Evolutionary conservation across 805 yeast species (phyloP), one percentile per base, ranked within the genome.

Genomic region (Ogataea methanolica): DNA sequence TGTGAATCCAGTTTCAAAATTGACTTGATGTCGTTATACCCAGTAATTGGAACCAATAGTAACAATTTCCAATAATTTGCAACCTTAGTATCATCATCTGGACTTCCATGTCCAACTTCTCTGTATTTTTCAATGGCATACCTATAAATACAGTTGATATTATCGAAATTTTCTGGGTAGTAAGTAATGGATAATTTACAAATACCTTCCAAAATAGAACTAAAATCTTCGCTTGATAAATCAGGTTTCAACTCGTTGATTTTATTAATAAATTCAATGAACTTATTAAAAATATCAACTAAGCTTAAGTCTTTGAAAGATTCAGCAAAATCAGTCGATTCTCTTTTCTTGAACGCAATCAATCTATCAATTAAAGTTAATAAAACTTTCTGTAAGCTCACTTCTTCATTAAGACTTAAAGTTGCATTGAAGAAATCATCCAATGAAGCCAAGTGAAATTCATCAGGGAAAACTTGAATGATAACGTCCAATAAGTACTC

Each of bases 381-480:
- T 31, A 91, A 72, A 33, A 91, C 76, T 47, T 78, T 82, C 39
- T 82, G 77, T 46, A 85, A 74, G 39, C 81, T 75, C n/a, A 88
- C 85, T 41, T 76, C 73, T 1, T 94, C 90, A 60, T 80, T 82
- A 50, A 94, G 70, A 47, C 79, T 75, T 45, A 82, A 67, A 19
- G 88, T 77, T 1, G 91, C 81, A 31, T 75, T 75, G 54, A 94
- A 72, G 54, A 87, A 80, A 33, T 70, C 68, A 45, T 82, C 82
- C 56, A 94, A 71, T 0, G 97, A 88, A 19, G 74, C 74, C 50
- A 90, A 68, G 59, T 94, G 98, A 64, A 85, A 92, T 53, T 86
- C 88, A 59, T 88, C 97, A 1, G 98, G 97, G 70, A 94, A 94
- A 1, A 91, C 95, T 63, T 92, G 97, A 46, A 91, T 85, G 45